Percentiles rank a stretch among this genome's conserved stretches.
These are phyloP conservation scores for Exophiala aquamarina DNA, from an alignment of 2,329 filamentous ascomycete genomes.

Conservation along the genomic window DNA sequence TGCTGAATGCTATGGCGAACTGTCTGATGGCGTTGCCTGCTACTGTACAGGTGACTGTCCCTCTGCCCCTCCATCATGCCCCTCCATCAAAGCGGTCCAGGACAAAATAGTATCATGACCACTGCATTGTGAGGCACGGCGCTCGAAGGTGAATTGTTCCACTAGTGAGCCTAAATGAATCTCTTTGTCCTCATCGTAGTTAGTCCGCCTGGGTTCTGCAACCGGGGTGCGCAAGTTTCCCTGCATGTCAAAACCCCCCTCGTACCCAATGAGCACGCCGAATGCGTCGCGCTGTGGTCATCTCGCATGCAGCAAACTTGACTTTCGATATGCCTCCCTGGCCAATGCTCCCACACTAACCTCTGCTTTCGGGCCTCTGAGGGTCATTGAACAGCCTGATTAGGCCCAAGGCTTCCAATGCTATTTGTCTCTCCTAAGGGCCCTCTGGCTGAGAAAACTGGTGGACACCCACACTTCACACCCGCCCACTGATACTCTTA, in stretches of 20 bases:
- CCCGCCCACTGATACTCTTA: too few species aligned
- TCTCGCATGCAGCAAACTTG: conserved; percentile 11
- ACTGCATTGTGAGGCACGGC: neutral
- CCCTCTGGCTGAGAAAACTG: too few species aligned
- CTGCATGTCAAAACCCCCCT: conserved; percentile 1
- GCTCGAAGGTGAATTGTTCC: neutral
- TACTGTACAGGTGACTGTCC: too few species aligned
- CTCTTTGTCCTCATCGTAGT: too few species aligned
- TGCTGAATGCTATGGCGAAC: neutral
- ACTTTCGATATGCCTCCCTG: conserved; percentile 4
- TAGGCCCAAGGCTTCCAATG: neutral
- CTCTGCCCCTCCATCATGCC: conserved; percentile 11
- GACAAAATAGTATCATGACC: neutral
- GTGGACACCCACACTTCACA: too few species aligned
- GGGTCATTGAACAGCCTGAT: conserved; percentile 3
- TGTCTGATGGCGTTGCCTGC: too few species aligned
- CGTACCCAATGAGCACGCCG: conserved; percentile 10
- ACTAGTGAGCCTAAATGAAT: neutral
- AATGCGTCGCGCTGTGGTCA: conserved; percentile 10
- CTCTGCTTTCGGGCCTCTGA: too few species aligned
- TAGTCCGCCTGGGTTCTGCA: too few species aligned
- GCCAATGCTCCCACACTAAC: neutral
- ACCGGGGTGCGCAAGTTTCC: neutral
- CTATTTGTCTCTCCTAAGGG: too few species aligned
- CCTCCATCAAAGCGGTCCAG: conserved; percentile 10